Base-by-base conservation (phyloP, 371 early-diverging fungal genomes). In the Chytridiales sp. region DNA sequence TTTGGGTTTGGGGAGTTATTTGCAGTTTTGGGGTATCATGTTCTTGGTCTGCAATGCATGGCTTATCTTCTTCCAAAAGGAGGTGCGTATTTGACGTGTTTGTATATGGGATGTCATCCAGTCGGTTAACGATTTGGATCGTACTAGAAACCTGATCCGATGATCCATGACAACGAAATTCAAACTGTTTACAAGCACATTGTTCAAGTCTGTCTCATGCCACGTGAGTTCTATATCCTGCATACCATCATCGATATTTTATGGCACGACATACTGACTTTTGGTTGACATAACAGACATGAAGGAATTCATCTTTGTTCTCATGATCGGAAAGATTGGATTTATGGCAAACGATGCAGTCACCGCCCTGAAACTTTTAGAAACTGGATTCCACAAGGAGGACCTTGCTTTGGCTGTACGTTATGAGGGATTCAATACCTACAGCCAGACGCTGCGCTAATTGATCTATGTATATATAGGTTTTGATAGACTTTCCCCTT, bases 341-440 rank as follows among this genome's bases (percentile, higher is more conserved):
- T 98, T 96, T 64, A 89, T 93, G 26, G 88, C 92, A 54, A 93
- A 94, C 72, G 98, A 97, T 55, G 83, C 92, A 3, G 94, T 95
- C 4, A 94, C 94, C 0, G 91, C 87, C 19, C 76, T 96, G 38
- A 96, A 96, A 72, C 74, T 97, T 29, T 74, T 98, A 9, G 98
- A 98, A 66, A 89, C 88, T 53, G 97, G 98, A 0, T 87, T 96
- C 70, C 86, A 87, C 34, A 91, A 93, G 70, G 97, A 98, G 68
- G 95, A 96, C 60, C 69, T 97, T 62, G 97, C 95, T 0, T 70
- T 94, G 26, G 86, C 94, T 0, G 94, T 75, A 53, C 5, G 61
- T 40, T 3, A 13, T 31, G 11, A 1, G 21, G 26, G 5, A 1
- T 27, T 27, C 15, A 59, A n/a, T n/a, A n/a, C n/a, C n/a, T n/a